phyloP scores from a whole-genome alignment of 441 rosid species.

The Breynia disticha region DNA sequence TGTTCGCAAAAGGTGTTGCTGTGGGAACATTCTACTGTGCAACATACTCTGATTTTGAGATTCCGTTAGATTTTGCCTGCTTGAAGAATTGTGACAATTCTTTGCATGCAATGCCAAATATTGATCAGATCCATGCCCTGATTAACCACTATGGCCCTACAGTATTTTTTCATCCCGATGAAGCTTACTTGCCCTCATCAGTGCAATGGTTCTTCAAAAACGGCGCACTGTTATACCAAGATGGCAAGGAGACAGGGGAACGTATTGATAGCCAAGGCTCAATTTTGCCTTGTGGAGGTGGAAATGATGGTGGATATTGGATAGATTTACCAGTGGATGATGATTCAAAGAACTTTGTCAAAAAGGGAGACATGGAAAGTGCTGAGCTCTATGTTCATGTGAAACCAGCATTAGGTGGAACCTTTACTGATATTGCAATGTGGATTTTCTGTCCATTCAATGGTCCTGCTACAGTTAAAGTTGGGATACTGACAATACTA shows the following conservation, averaged over 20 bases:
- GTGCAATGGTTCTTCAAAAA: constrained; percentile 68
- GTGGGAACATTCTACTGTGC: constrained; percentile 67
- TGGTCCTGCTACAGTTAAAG: constrained; percentile 66
- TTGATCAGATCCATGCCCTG: constrained; percentile 54
- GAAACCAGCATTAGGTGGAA: constrained; percentile 73
- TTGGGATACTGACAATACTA: constrained; percentile 34
- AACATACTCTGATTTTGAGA: constrained; percentile 26
- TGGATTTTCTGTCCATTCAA: constrained; percentile 89
- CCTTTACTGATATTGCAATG: constrained; percentile 56
- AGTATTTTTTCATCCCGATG: constrained; percentile 66
- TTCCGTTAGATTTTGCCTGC: constrained; percentile 32
- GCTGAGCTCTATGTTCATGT: constrained; percentile 66
- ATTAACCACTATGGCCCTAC: constrained; percentile 64
- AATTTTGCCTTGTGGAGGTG: constrained; percentile 60
- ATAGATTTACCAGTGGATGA: constrained; percentile 61
- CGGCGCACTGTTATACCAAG: constrained; percentile 47
- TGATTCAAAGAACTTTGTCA: constrained; percentile 26
- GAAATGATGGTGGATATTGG: constrained; percentile 63
- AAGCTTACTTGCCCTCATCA: constrained; percentile 65
- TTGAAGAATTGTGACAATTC: constrained; percentile 54
- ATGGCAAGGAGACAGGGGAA: constrained; percentile 33
- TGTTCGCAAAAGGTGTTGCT: constrained; percentile 53
- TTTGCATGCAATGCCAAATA: constrained; percentile 64
- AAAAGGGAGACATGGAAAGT: constrained; percentile 53
- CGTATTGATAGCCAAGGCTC: constrained; percentile 52